Evolutionary conservation across 2,329 filamentous ascomycete genomes (phyloP).

Genomic region (Colletotrichum orchidophilum): DNA sequence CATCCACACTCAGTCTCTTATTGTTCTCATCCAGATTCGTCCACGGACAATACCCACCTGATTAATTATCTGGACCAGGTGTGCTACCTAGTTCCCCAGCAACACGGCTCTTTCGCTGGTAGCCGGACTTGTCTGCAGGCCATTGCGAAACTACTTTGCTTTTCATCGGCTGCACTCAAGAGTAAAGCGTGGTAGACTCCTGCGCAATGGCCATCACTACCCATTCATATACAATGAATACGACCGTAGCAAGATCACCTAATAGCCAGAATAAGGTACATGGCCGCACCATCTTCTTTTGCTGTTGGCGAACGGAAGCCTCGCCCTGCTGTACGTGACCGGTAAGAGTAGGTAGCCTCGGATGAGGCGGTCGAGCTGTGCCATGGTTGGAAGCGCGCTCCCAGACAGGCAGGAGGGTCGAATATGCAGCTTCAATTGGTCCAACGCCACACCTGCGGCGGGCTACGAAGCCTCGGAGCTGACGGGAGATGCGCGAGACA

Average conservation of each 20-base stretch:
- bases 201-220: neutral
- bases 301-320: slow-evolving; percentile 5
- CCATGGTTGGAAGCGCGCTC: slow-evolving; percentile 15
- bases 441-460: neutral
- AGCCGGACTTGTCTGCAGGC: neutral
- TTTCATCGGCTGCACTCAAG: neutral
- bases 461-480: slow-evolving; percentile 28
- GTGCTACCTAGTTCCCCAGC: neutral
- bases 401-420: slow-evolving; percentile 15
- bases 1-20: neutral
- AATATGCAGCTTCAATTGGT: slow-evolving; percentile 12
- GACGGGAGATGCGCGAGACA: slow-evolving; percentile 25
- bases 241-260: neutral
- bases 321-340: neutral
- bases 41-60: neutral
- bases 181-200: neutral
- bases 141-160: neutral
- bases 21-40: neutral
- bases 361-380: slow-evolving; percentile 26
- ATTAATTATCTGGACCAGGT: neutral
- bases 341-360: slow-evolving; percentile 14
- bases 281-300: neutral
- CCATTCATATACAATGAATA: neutral
- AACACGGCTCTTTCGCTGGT: neutral
- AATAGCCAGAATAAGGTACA: neutral